These are phyloP conservation scores for Melaleuca alternifolia DNA, from an alignment of 345 rosid species.

Conservation along the genomic window DNA sequence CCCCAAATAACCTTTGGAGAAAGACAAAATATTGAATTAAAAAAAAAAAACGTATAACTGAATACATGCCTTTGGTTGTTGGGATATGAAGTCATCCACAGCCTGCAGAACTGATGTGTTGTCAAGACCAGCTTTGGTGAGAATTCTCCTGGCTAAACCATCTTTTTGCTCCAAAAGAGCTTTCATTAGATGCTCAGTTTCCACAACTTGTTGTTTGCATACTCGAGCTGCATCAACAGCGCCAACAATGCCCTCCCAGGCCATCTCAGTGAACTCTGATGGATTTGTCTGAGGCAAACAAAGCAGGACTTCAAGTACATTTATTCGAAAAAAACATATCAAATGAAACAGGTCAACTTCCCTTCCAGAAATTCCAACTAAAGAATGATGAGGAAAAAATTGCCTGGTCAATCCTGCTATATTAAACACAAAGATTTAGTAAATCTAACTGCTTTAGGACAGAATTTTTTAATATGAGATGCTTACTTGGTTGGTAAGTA, in stretches of 20 bases:
- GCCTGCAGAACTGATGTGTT: conserved; percentile 64
- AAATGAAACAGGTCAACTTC: background rate
- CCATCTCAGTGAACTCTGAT: conserved; percentile 75
- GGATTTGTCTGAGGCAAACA: conserved; percentile 31
- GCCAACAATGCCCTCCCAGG: conserved; percentile 71
- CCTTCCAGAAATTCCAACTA: background rate
- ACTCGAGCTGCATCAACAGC: conserved; percentile 63
- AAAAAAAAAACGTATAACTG: background rate
- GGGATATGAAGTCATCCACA: conserved; percentile 46
- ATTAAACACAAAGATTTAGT: background rate
- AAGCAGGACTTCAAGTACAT: background rate
- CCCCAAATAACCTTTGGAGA: background rate
- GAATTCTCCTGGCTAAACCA: conserved; percentile 72
- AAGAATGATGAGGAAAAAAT: background rate
- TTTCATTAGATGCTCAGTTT: conserved; percentile 90
- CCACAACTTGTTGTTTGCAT: conserved; percentile 61
- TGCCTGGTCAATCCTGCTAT: background rate
- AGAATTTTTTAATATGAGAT: background rate
- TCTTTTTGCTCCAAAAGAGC: conserved; percentile 84
- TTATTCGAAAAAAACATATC: background rate
- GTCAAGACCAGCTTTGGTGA: conserved; percentile 69
- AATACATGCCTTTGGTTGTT: conserved; percentile 53
- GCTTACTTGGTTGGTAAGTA: background rate
- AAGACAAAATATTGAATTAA: background rate
- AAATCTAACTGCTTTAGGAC: background rate